Evolutionary conservation across 345 rosid genomes (phyloP).

Genomic region (Ricinus communis): DNA sequence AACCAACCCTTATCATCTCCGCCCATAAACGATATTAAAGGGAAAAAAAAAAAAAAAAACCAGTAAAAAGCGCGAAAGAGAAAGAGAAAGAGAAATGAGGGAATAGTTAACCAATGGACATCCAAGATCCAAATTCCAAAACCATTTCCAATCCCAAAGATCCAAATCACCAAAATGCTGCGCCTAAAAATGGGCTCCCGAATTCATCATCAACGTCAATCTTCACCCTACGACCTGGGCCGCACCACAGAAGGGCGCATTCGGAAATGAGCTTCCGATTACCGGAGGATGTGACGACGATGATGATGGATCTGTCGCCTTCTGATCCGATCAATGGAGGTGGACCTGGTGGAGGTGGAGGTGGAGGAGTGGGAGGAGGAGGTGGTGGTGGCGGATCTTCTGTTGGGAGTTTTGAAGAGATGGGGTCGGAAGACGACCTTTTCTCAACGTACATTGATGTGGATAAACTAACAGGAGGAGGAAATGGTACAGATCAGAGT

Average conservation of each 20-base stretch:
- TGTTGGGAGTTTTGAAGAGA: conserved; percentile 35
- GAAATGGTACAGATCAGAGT: conserved; percentile 28
- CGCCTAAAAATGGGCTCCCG: not conserved
- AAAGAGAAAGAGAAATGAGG: not conserved
- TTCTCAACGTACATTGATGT: conserved; percentile 28
- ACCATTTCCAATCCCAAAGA: no score
- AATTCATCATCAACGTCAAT: not conserved
- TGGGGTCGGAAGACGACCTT: conserved; percentile 29
- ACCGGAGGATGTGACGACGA: conserved; percentile 67
- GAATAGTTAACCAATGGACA: not conserved
- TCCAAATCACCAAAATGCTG: no score
- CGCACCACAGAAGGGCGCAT: conserved; percentile 76
- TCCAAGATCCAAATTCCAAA: not conserved
- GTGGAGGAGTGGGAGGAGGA: conserved; percentile 10
- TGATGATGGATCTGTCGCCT: conserved; percentile 51
- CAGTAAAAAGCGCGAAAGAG: not conserved
- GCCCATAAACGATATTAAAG: no score
- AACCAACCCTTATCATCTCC: no score
- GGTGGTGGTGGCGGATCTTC: conserved; percentile 32
- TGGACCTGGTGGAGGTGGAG: not conserved
- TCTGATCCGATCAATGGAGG: conserved; percentile 50
- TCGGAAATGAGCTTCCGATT: conserved; percentile 79
- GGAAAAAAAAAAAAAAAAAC: no score
- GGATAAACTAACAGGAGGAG: conserved; percentile 38
- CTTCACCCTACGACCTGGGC: conserved; percentile 12